Base-by-base conservation (phyloP, 2,329 filamentous ascomycete species). In the Alternaria novae-zelandiae region DNA sequence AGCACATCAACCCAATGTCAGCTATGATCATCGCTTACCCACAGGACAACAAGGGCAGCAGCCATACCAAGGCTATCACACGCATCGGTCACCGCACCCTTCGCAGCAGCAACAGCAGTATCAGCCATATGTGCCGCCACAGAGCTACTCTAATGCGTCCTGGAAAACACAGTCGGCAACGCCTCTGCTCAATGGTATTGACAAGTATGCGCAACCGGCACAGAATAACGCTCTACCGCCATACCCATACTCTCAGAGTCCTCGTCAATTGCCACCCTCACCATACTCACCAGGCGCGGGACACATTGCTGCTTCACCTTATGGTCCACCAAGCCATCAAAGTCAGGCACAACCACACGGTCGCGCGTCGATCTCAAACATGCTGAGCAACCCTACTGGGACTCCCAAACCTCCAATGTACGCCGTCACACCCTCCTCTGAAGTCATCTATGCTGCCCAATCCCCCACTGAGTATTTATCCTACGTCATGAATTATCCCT, bases 401-500 rank as follows among this genome's bases (percentile, higher is more conserved):
- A 67, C 76, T 68, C 71, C 66, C 58, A 78, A 77, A 71, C 68
- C 73, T 73, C 71, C 75, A 77, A 80, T 77, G 76, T 80, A 79
- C 74, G 77, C 76, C 69, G 69, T 65, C 59, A 68, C 70, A 73
- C 69, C 71, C 70, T 71, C 72, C 62, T 80, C 79, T 69, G 79
- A 78, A 56, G 70, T 75, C 77, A 54, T 78, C 76, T 67, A 75
- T 63, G 78, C 79, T 71, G 73, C 66, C 68, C 79, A 70, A 70
- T 68, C 68, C 68, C 69, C 77, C 32, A 75, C 64, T 69, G 75
- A 80, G 59, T 83, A 83, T 65, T 67, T 84, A 67, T 71, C 76
- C 69, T 80, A 83, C 65, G 69, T 84, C 45, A 77, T 79, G 68
- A 79, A 81, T 60, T 84, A 83, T 64, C 82, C 82, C 11, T 83